Evolutionary conservation across 1,284 basidiomycete species (phyloP), one percentile per base, ranked within the genome.

Genomic region (Cryptococcus wingfieldii): DNA sequence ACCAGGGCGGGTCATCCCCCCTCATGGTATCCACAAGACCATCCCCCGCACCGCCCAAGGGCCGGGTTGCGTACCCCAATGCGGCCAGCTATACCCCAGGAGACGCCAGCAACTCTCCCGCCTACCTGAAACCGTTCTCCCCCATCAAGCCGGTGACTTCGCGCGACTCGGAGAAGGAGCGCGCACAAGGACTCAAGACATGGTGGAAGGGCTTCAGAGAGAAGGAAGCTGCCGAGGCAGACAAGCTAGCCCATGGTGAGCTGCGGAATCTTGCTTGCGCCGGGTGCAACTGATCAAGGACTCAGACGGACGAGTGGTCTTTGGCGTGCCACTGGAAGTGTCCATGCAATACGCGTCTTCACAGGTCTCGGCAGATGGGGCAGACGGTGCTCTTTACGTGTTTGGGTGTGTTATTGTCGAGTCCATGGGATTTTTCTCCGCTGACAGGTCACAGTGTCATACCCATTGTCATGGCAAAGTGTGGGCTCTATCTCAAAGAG

Each of bases 401-500:
- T 92, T 89, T 87, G 90, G 72, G 66, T 69, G 47, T 60, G 67
- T 65, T 23, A n/a, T 13, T 8, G 31, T 34, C 2, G 50, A 51
- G 4, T 18, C 9, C 16, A 44, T 28, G 51, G 23, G 4, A 38
- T 6, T 27, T 10, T 31, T 50, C 27, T 4, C 37, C 16, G 46
- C 58, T 51, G 43, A 58, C 59, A 50, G 31, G 8, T n/a, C 45
- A 69, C 71, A 80, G 95, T 2, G 91, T 89, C 72, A 90, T 98
- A 44, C 95, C 96, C 9, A 89, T 97, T 53, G 90, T 98, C 55
- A 94, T 98, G 38, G 96, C 94, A 55, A 96, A 97, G 77, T 96
- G 93, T 69, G 93, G 93, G 3, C 78, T 93, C 43, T 88, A 90
- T 79, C 83, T 97, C 60, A 97, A 97, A 75, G 88, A 91, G 77